phyloP scores from a whole-genome alignment of 2,329 filamentous ascomycete species.

The Ceratocystis destructans region DNA sequence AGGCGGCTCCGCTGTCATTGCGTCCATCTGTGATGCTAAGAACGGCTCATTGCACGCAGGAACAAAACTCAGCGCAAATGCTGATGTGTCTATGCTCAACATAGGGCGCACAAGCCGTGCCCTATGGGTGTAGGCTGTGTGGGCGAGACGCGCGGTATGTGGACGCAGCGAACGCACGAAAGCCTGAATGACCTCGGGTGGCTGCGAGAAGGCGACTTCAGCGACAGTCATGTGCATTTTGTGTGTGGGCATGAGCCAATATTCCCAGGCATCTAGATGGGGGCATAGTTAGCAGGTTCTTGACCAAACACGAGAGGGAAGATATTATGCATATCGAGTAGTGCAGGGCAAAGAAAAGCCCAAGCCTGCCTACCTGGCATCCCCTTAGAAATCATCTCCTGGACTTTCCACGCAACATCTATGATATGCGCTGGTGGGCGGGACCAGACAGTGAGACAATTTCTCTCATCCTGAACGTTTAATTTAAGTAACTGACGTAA shows the following conservation, averaged over 20 bases:
- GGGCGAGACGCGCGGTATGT: constrained; percentile 45
- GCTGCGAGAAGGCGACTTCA: constrained; percentile 71
- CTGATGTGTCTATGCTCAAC: constrained; percentile 72
- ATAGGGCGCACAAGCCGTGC: constrained; percentile 68
- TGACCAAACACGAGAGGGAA: too few species aligned
- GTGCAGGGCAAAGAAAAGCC: too few species aligned
- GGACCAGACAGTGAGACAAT: constrained; percentile 83
- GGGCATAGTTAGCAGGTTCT: not conserved
- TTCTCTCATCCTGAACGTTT: constrained; percentile 57
- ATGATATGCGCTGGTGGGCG: constrained; percentile 62
- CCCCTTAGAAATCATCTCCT: constrained; percentile 47
- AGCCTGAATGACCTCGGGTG: constrained; percentile 49
- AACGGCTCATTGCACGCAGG: constrained; percentile 54
- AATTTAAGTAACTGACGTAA: constrained; percentile 22
- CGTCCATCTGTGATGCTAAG: not conserved
- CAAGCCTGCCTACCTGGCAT: constrained; percentile 46
- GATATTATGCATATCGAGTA: too few species aligned
- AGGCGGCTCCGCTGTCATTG: constrained; percentile 9
- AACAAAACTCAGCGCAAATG: constrained; percentile 74
- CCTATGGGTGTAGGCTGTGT: constrained; percentile 53
- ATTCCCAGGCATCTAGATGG: constrained; percentile 33
- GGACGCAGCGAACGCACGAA: constrained; percentile 46
- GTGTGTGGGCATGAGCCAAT: constrained; percentile 75
- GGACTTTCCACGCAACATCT: constrained; percentile 52
- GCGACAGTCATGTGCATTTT: constrained; percentile 74